Conservation (phyloP, 2,329 filamentous ascomycete genomes). For the Malbranchea cinnamomea region DNA sequence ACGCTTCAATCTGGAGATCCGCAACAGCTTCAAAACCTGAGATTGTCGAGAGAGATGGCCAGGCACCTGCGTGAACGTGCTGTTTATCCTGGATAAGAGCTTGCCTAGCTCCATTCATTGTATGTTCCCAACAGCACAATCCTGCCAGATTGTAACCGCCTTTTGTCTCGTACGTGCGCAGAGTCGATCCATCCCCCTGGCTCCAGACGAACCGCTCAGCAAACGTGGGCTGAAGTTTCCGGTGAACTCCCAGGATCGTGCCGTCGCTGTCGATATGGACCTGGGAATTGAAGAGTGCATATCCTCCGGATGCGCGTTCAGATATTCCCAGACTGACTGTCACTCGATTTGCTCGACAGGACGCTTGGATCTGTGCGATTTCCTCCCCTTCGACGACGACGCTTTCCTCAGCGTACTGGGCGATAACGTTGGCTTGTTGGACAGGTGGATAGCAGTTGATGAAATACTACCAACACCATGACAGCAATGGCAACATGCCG, state of each 20-base stretch:
- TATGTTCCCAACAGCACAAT: conserved; percentile 24
- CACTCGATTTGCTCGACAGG: conserved; percentile 18
- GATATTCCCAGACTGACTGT: conserved; percentile 22
- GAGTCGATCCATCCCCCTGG: conserved; percentile 19
- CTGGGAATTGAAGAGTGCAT: conserved; percentile 24
- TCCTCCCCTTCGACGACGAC: conserved; percentile 20
- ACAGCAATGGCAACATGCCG: too few relatives aligned
- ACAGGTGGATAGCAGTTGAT: conserved; percentile 23
- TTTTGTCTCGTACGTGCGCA: conserved; percentile 17
- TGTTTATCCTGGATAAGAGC: conserved; percentile 20
- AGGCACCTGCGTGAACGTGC: conserved; percentile 18
- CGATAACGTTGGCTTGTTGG: conserved; percentile 18
- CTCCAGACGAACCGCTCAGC: conserved; percentile 22
- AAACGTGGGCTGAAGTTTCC: conserved; percentile 24
- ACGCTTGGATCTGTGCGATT: conserved; percentile 18
- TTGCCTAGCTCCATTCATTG: conserved; percentile 24
- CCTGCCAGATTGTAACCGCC: conserved; percentile 22
- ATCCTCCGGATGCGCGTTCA: conserved; percentile 19
- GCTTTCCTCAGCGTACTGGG: conserved; percentile 21
- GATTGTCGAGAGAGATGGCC: conserved; percentile 17
- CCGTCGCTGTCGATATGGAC: conserved; percentile 20
- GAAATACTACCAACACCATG: conserved; percentile 18
- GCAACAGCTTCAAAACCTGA: conserved; percentile 27
- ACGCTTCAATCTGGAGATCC: conserved; percentile 31
- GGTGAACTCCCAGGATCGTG: conserved; percentile 21